Conservation (phyloP, 441 rosid species). For the Adansonia gregorii region DNA sequence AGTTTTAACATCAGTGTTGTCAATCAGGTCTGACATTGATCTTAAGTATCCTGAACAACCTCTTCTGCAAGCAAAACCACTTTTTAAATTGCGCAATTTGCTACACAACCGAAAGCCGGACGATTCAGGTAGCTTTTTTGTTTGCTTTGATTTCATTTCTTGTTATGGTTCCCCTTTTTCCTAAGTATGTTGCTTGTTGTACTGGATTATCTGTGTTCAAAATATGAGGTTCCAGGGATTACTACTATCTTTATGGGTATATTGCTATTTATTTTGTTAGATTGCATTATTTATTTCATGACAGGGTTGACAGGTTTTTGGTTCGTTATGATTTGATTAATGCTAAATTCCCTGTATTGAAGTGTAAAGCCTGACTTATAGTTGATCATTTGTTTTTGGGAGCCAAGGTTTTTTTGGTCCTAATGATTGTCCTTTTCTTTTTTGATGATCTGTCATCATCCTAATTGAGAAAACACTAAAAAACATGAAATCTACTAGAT, state of each 20-base stretch:
- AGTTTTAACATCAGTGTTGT: constrained; percentile 27
- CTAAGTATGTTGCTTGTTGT: constrained; percentile 19
- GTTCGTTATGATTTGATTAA: not conserved
- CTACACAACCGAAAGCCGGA: constrained; percentile 69
- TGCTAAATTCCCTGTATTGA: constrained; percentile 16
- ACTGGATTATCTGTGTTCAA: constrained; percentile 8
- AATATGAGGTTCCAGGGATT: not conserved
- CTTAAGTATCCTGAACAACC: constrained; percentile 73
- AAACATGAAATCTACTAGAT: constrained; percentile 5
- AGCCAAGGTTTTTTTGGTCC: not conserved
- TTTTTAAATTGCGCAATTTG: constrained; percentile 76
- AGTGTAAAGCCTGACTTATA: constrained; percentile 16
- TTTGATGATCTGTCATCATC: not conserved
- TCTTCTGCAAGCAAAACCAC: constrained; percentile 81
- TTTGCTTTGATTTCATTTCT: constrained; percentile 23
- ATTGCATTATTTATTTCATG: constrained; percentile 3
- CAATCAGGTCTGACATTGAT: constrained; percentile 63
- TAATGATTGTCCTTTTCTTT: constrained; percentile 8
- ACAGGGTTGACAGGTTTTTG: not conserved
- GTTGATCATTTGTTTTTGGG: not conserved
- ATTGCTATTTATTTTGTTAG: constrained; percentile 13
- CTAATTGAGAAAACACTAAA: constrained; percentile 7
- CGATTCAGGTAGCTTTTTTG: constrained; percentile 58
- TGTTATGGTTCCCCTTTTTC: not conserved
- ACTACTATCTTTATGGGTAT: constrained; percentile 16